A percentile compares a stretch with the other conserved stretches of the same genome.
Evolutionary conservation across 495 filamentous ascomycete species (phyloP).

Genomic region (Penicillium antarcticum): DNA sequence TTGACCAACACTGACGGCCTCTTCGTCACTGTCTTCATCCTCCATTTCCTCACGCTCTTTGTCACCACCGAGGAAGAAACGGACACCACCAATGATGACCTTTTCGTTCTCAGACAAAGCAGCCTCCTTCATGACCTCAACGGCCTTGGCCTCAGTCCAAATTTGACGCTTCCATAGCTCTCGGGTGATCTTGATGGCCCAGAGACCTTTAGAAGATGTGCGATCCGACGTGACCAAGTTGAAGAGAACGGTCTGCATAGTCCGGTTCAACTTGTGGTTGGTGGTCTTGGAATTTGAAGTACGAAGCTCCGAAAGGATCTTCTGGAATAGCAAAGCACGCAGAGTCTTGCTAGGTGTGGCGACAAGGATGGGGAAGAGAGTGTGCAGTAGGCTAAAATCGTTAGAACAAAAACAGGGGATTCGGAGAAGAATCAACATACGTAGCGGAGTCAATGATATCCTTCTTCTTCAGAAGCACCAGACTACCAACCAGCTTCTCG

Average conservation of each 20-base stretch:
- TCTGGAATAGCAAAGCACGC: slow-evolving; percentile 78
- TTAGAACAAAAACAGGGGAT: slow-evolving; percentile 7
- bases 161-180: slow-evolving; percentile 87
- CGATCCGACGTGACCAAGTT: slow-evolving; percentile 85
- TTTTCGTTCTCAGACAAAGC: slow-evolving; percentile 81
- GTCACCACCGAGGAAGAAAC: slow-evolving; percentile 95
- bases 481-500: slow-evolving; percentile 89
- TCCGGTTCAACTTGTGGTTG: slow-evolving; percentile 89
- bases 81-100: slow-evolving; percentile 78
- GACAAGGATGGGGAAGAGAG: slow-evolving; percentile 87
- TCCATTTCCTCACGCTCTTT: slow-evolving; percentile 89
- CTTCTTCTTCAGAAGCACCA: slow-evolving; percentile 86
- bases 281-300: slow-evolving; percentile 77
- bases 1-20: slow-evolving; percentile 72
- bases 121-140: slow-evolving; percentile 93
- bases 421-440: slow-evolving; percentile 28
- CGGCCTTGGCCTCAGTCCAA: slow-evolving; percentile 84
- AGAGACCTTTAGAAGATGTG: slow-evolving; percentile 79
- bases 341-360: slow-evolving; percentile 84
- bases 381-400: slow-evolving; percentile 63
- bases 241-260: slow-evolving; percentile 87
- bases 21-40: slow-evolving; percentile 81
- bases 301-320: slow-evolving; percentile 86
- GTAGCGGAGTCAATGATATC: slow-evolving; percentile 81
- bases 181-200: slow-evolving; percentile 87